These are phyloP conservation scores for Cicer chorassanicum DNA, from an alignment of 306 rosid species.

Conservation along the genomic window DNA sequence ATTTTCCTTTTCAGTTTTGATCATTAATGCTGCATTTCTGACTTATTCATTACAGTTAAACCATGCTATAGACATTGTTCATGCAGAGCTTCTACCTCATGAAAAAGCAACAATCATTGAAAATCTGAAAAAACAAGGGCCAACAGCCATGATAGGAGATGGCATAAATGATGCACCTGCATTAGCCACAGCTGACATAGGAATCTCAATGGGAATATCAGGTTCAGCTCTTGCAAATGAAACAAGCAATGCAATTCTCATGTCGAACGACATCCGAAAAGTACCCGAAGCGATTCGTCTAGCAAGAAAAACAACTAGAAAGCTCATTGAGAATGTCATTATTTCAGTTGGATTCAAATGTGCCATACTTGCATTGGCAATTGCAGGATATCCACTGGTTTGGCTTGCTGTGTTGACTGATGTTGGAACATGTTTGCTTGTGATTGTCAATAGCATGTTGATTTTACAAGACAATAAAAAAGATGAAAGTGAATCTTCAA, in stretches of 20 bases:
- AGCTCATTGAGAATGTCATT: constrained; percentile 66
- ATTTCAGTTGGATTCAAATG: constrained; percentile 65
- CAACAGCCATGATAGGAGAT: constrained; percentile 82
- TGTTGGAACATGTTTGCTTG: constrained; percentile 82
- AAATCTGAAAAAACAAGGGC: constrained; percentile 66
- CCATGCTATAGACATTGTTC: constrained; percentile 62
- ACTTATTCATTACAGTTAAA: constrained; percentile 56
- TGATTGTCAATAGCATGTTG: constrained; percentile 85
- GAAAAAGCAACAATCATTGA: constrained; percentile 68
- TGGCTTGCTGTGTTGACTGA: constrained; percentile 96
- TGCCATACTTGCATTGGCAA: constrained; percentile 65
- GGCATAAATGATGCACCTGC: constrained; percentile 94
- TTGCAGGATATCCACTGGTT: constrained; percentile 86
- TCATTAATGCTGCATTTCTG: not conserved
- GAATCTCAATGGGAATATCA: constrained; percentile 90
- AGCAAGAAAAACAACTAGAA: constrained; percentile 62
- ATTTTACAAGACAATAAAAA: constrained; percentile 49
- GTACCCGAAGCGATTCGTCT: constrained; percentile 72
- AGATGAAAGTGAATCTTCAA: constrained; percentile 23
- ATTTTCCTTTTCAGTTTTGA: not conserved
- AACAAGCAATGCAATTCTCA: constrained; percentile 70
- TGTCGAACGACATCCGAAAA: constrained; percentile 81
- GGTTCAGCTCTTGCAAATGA: constrained; percentile 89
- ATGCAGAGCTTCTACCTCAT: constrained; percentile 82
- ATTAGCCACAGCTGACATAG: constrained; percentile 83